Evolutionary conservation across 2,329 filamentous ascomycete genomes (phyloP).

Genomic region (Emydomyces testavorans): DNA sequence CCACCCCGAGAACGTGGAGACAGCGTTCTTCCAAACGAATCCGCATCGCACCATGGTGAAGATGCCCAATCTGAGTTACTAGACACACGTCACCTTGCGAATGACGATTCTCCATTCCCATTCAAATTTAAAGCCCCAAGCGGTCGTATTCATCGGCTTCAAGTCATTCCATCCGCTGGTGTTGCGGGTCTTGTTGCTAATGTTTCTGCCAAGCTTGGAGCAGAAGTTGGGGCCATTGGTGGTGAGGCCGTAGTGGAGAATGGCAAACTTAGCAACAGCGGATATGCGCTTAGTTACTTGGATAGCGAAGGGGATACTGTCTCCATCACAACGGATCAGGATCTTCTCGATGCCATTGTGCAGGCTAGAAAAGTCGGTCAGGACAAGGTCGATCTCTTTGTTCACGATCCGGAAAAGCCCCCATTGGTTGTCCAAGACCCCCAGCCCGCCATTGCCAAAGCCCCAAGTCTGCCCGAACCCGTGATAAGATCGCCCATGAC

Average conservation of each 20-base stretch:
- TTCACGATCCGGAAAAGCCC: conserved; percentile 86
- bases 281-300: conserved; percentile 88
- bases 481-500: conserved; percentile 37
- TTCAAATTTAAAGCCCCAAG: conserved; percentile 99
- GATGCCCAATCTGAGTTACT: conserved; percentile 60
- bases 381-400: conserved; percentile 95
- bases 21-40: conserved; percentile 84
- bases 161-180: conserved; percentile 69
- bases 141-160: conserved; percentile 83
- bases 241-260: conserved; percentile 68
- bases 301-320: conserved; percentile 96
- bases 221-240: conserved; percentile 71
- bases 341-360: conserved; percentile 78
- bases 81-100: conserved; percentile 43
- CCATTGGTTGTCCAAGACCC: conserved; percentile 57
- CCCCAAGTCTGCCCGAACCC: conserved; percentile 44
- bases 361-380: conserved; percentile 64
- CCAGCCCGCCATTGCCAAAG: conserved; percentile 42
- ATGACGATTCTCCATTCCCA: conserved; percentile 68
- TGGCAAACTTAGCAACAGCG: conserved; percentile 61
- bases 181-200: conserved; percentile 65
- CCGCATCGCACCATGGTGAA: conserved; percentile 78
- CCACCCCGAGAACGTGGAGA: conserved; percentile 61
- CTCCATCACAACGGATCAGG: conserved; percentile 90
- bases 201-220: conserved; percentile 73